Evolutionary conservation across 73 alveolate species (phyloP).

Genomic region (Tetrahymena elliotti): DNA sequence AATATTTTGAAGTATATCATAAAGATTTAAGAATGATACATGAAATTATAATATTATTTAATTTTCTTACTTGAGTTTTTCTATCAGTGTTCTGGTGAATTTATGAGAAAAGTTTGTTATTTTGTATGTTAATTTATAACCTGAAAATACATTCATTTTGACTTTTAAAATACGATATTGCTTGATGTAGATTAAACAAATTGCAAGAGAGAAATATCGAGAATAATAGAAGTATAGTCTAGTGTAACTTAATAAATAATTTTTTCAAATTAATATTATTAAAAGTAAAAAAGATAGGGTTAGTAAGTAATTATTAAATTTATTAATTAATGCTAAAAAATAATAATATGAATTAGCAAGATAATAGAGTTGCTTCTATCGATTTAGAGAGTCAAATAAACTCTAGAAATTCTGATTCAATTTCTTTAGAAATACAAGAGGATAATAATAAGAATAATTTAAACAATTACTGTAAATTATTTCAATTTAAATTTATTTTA

Average conservation of each 20-base stretch:
- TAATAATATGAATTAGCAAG: not conserved
- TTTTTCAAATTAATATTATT: not conserved
- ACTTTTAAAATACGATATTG: not conserved
- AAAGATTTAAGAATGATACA: no score
- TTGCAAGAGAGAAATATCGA: not conserved
- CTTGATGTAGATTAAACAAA: not conserved
- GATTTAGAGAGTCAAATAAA: not conserved
- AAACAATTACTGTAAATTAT: not conserved
- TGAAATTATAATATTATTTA: no score
- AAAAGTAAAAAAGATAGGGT: not conserved
- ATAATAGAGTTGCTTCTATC: not conserved
- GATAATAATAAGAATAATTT: not conserved
- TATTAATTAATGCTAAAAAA: no score
- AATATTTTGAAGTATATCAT: no score
- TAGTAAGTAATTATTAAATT: no score
- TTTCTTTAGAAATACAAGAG: not conserved
- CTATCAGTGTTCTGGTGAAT: no score
- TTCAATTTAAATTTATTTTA: not conserved
- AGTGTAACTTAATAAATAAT: not conserved
- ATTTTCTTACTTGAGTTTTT: no score
- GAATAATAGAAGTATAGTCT: not conserved
- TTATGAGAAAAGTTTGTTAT: no score
- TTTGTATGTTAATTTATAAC: no score
- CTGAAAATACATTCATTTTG: no score
- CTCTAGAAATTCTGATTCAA: not conserved